Conservation (phyloP, 1,284 basidiomycete species). For the Ganoderma sinense region DNA sequence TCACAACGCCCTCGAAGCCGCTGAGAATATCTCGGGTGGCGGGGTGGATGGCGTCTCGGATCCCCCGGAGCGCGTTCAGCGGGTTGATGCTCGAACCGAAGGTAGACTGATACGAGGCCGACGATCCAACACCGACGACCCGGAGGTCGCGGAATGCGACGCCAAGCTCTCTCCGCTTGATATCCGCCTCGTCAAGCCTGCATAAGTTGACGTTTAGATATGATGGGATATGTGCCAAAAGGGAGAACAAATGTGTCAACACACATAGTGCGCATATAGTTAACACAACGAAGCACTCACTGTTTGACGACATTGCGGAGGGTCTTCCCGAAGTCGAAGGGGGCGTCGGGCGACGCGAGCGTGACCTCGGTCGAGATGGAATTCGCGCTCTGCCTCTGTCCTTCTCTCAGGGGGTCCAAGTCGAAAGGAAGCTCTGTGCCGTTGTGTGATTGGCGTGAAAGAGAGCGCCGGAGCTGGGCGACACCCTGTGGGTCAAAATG, state of each 20-base stretch:
- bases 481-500: conserved; percentile 45
- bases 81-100: conserved; percentile 52
- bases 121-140: conserved; percentile 55
- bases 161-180: conserved; percentile 55
- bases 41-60: conserved; percentile 45
- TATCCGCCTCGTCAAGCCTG: conserved; percentile 53
- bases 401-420: background rate
- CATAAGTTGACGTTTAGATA: background rate
- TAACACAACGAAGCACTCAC: conserved; percentile 38
- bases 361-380: conserved; percentile 33
- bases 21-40: conserved; percentile 52
- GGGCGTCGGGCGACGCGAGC: conserved; percentile 40
- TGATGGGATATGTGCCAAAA: background rate
- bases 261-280: background rate
- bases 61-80: conserved; percentile 30
- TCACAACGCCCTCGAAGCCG: conserved; percentile 58
- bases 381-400: conserved; percentile 11
- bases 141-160: conserved; percentile 56
- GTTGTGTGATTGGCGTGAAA: conserved; percentile 34
- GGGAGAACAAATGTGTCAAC: background rate
- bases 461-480: conserved; percentile 38
- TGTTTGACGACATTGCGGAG: conserved; percentile 46
- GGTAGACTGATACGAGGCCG: conserved; percentile 49
- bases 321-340: conserved; percentile 56
- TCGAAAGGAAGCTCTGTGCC: background rate